Percentiles rank a stretch among this genome's conserved stretches.
These are phyloP conservation scores for Beauveria sp. DNA, from an alignment of 2,329 filamentous ascomycete species.

Conservation along the genomic window DNA sequence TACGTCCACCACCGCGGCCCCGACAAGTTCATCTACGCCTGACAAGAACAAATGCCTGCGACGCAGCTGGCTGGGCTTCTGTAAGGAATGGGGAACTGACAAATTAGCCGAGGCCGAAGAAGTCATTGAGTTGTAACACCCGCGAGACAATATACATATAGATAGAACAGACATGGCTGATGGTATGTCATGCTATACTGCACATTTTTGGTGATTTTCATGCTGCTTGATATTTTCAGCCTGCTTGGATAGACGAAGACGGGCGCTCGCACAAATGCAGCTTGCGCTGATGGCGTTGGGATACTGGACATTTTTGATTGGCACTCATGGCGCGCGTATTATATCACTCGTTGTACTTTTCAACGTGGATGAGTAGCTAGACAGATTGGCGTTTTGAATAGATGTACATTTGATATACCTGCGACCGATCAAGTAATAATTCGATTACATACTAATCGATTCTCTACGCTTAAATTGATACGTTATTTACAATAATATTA, in stretches of 20 bases:
- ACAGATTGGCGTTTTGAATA: neutral
- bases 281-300: slow-evolving; percentile 4
- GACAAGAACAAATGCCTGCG: slow-evolving; percentile 14
- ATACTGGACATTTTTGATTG: slow-evolving; percentile 3
- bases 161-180: neutral
- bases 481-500: too few species aligned
- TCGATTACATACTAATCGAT: too few species aligned
- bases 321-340: slow-evolving; percentile 6
- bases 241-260: slow-evolving; percentile 3
- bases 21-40: slow-evolving; percentile 23
- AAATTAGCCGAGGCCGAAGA: slow-evolving; percentile 18
- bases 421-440: too few species aligned
- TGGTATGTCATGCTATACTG: neutral
- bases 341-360: neutral
- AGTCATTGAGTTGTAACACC: neutral
- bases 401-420: too few species aligned
- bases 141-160: neutral
- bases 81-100: slow-evolving; percentile 29
- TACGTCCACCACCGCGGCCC: slow-evolving; percentile 19
- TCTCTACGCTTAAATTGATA: too few species aligned
- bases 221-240: neutral
- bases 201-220: neutral
- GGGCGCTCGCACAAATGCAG: neutral
- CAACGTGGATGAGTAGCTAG: neutral
- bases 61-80: slow-evolving; percentile 35